phyloP scores from a whole-genome alignment of 75 land plant genomes.

The Pseudotsuga menziesii region DNA sequence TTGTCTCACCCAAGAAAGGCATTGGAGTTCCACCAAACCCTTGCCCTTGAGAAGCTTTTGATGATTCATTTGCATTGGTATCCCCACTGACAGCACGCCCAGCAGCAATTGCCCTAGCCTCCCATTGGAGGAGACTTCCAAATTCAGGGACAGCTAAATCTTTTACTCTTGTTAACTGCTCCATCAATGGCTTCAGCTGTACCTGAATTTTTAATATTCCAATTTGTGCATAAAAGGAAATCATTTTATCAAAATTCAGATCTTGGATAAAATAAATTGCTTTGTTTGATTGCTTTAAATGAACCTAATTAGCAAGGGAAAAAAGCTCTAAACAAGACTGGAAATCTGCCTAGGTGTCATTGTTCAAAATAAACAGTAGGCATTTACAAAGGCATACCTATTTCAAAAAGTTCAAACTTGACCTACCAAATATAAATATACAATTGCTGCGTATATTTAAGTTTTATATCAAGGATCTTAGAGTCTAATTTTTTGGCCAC shows the following conservation, averaged over 20 bases:
- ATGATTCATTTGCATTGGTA: slow-evolving; percentile 37
- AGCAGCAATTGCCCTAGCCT: slow-evolving; percentile 67
- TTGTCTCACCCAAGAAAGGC: slow-evolving; percentile 92
- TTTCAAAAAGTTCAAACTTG: background rate
- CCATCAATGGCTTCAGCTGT: slow-evolving; percentile 77
- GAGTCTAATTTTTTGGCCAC: background rate
- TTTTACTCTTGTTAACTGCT: slow-evolving; percentile 72
- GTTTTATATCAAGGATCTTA: background rate
- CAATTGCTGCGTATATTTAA: background rate
- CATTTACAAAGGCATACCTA: background rate
- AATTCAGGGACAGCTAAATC: slow-evolving; percentile 82
- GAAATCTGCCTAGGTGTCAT: too few species aligned
- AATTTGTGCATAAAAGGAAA: slow-evolving; percentile 4
- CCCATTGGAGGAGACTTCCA: slow-evolving; percentile 83
- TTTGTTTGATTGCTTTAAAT: too few species aligned
- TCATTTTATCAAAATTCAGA: too few species aligned
- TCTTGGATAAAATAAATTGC: too few species aligned
- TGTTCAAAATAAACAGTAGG: background rate
- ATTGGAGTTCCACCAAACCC: slow-evolving; percentile 76
- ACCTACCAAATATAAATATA: background rate
- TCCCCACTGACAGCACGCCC: slow-evolving; percentile 43
- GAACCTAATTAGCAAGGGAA: too few species aligned
- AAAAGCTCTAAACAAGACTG: too few species aligned
- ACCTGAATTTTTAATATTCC: slow-evolving; percentile 35
- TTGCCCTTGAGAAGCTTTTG: slow-evolving; percentile 63